phyloP scores from a whole-genome alignment of 2,329 filamentous ascomycete genomes.

The Fusarium musae region DNA sequence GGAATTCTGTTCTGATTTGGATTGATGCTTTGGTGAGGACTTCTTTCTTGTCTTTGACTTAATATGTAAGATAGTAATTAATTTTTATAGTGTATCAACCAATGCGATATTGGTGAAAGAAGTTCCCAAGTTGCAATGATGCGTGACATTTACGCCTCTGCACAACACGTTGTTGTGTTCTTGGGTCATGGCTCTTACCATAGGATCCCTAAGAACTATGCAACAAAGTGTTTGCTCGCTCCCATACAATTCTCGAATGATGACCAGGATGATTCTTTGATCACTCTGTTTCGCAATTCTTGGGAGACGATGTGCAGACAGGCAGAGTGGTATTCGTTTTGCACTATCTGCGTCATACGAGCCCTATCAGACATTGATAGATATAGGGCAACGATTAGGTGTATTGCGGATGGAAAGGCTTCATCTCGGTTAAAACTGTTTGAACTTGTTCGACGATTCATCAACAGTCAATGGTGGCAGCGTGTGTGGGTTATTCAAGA shows the following conservation, averaged over 20 bases:
- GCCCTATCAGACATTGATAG: not conserved
- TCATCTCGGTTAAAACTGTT: not conserved
- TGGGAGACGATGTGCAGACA: not conserved
- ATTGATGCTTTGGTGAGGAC: not conserved
- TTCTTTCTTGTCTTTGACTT: not conserved
- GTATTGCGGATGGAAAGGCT: not conserved
- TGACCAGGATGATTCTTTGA: not conserved
- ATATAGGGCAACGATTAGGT: not conserved
- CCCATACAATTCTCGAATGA: not conserved
- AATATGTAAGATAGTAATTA: accelerated
- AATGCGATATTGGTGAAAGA: not conserved
- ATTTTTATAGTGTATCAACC: not conserved
- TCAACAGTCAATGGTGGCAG: not conserved
- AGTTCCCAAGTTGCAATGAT: not conserved
- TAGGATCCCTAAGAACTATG: not conserved
- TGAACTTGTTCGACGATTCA: not conserved
- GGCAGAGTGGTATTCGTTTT: not conserved
- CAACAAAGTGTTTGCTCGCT: not conserved
- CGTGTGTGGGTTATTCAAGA: not conserved
- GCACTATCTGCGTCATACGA: not conserved
- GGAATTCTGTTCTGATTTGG: not conserved
- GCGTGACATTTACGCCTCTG: not conserved
- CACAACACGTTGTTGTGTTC: not conserved
- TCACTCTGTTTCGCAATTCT: not conserved
- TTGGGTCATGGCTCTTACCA: not conserved